Evolutionary conservation across 164 flowering plant species (phyloP), one percentile per base, ranked within the genome.

Genomic region (Platanus orientalis): DNA sequence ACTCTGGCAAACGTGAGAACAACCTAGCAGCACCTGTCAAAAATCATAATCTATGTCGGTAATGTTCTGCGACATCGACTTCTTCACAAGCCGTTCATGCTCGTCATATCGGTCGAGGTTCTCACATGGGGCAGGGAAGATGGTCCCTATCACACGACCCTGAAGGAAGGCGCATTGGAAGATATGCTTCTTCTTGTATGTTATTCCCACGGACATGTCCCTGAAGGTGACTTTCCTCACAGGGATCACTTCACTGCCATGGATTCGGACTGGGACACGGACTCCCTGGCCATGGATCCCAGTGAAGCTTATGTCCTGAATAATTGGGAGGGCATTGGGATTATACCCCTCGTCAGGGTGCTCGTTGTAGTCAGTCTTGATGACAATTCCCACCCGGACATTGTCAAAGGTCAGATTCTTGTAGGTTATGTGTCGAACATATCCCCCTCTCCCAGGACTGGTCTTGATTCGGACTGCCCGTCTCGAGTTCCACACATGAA

Each of bases 401-500:
- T 83, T 81, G 53, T 87, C 89, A 47, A 94, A 83, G 28, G 94
- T 86, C 24, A 94, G 49, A 62, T 91, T 89, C 34, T 80, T 65
- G 68, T 89, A 91, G 27, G 71, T 72, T 64, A 94, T 89, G 44
- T 91, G 44, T 24, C 81, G 81, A 42, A 94, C 86, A 63, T 89
- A 89, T 40, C 90, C 97, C 9, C 97, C 98, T 75, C 98, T 78
- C 7, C 98, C 97, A 2, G 90, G 82, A 21, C 82, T 80, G 3
- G 98, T 94, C 77, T 94, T 94, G 81, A 94, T 91, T 66, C 97
- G 75, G 24, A 94, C 84, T 17, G 78, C 98, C 27, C 97, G 90
- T 66, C 92, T 79, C 1, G 97, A 94, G 69, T 71, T 71, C 93
- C 97, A 89, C 0, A 91, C 83, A 30, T 63, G 78, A 54, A 91